Evolutionary conservation across 768 basidiomycete genomes (phyloP).

Genomic region (Serendipita sp.): DNA sequence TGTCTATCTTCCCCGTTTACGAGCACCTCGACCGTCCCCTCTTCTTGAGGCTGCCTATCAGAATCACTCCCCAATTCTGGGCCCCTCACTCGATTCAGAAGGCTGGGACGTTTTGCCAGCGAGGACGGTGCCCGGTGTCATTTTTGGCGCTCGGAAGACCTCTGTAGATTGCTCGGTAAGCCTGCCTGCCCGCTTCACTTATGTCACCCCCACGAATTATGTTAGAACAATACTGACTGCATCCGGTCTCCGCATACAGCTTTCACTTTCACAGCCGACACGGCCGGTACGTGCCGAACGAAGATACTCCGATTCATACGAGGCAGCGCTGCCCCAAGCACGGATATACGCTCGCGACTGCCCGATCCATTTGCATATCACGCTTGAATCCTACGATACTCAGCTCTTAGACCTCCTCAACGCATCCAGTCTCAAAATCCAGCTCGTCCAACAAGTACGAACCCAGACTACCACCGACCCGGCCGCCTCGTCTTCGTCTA

Average conservation of each 20-base stretch:
- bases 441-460: background rate
- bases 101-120: background rate
- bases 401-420: conserved; percentile 5
- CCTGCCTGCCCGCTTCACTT: background rate
- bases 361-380: conserved; percentile 4
- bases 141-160: background rate
- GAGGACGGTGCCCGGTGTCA: background rate
- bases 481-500: background rate
- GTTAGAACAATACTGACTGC: background rate
- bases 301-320: background rate
- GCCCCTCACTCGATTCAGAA: background rate
- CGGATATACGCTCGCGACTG: conserved; percentile 6
- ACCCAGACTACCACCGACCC: background rate
- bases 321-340: background rate
- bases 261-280: background rate
- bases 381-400: background rate
- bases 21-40: conserved; percentile 1
- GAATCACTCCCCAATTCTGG: background rate
- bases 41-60: conserved; percentile 1
- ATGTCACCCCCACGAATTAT: background rate
- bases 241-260: background rate
- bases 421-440: background rate
- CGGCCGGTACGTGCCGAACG: background rate
- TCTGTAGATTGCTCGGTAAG: conserved; percentile 6
- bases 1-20: conserved; percentile 7